Base-by-base conservation (phyloP, 345 rosid genomes). In the Citrus trifoliata region DNA sequence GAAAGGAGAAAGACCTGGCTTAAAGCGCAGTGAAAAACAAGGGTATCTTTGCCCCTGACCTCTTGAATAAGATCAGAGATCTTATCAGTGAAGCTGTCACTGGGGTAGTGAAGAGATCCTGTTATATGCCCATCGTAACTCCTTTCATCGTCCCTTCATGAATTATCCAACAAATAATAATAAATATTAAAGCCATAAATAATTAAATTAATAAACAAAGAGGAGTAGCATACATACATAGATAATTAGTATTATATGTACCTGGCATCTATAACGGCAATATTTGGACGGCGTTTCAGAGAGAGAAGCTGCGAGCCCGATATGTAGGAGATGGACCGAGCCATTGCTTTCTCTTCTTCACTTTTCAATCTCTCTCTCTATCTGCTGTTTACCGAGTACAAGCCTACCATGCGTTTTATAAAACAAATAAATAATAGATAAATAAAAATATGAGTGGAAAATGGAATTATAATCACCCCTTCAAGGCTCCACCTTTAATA, bases 11-110 rank as follows among this genome's bases (percentile, higher is more conserved):
- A 69, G 67, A 95, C 98, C 98, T 95, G 97, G 90, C 99, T 95
- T 75, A 95, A 76, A 82, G 99, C 97, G 82, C 99, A 95, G 72
- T 95, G 98, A 81, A 95, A 95, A 75, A 95, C 97, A 74, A 95
- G 92, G 70, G 99, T 95, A 80, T 95, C 98, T 87, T 93, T 95
- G 48, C 93, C 97, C 78, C 89, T 87, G 69, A 92, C 93, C 35
- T 89, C 84, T 58, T 88, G 95, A 75, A 93, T 77, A 61, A 95
- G 93, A 86, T 91, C 82, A 79, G 98, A 74, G 83, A 95, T 92
- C 90, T 80, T 91, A 63, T 93, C 93, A 62, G 81, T 82, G 85
- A 95, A 95, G 5, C 78, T 75, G 75, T 79, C 87, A 82, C 97
- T 95, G 0, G 98, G 90, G 76, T 86, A 93, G 86, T 95, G 99